Evolutionary conservation across 257 asterid species (phyloP), one percentile per base, ranked within the genome.

Genomic region (Solanum infundibuliforme): DNA sequence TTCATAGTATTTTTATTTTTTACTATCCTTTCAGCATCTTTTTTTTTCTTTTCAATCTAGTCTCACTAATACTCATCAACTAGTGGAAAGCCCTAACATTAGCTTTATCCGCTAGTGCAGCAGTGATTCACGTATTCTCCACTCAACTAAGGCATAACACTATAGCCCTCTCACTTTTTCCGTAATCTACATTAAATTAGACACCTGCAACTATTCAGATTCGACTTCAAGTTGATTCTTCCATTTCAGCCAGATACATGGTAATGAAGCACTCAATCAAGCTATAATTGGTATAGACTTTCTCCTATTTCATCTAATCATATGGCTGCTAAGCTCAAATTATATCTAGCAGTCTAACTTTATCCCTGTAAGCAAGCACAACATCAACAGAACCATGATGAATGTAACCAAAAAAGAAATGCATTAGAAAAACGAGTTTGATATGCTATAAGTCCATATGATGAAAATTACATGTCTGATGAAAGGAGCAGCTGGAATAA

Each of bases 401-500:
- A 35, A 74, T 74, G 14, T 36, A 74, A 74, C 52, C 8, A 36
- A 74, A 35, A 20, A 74, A 10, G 2, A 35, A 20, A 36, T 9
- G 83, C 4, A 14, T 4, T 36, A 74, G 82, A 25, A 34, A 12
- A 73, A 73, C 1, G 10, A 34, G 8, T 18, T 18, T 18, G 48
- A 35, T 74, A 1, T 35, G 3, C 36, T 35, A 21, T 9, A 36
- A 74, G 83, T 74, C 6, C 52, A 35, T 35, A 35, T 16, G 60
- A 25, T 46, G 58, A 87, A 87, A 82, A 62, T 91, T 94, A 96
- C 98, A 14, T 66, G 11, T 92, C 99, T 91, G 21, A 94, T 88
- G 90, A 96, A 95, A 16, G 98, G 98, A 72, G 98, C 98, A 90
- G 93, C 94, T 25, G 98, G 98, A 84, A 96, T 92, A 8, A 96